Evolutionary conservation across 1,284 basidiomycete species (phyloP).

Genomic region (Hymenochaete sp.): DNA sequence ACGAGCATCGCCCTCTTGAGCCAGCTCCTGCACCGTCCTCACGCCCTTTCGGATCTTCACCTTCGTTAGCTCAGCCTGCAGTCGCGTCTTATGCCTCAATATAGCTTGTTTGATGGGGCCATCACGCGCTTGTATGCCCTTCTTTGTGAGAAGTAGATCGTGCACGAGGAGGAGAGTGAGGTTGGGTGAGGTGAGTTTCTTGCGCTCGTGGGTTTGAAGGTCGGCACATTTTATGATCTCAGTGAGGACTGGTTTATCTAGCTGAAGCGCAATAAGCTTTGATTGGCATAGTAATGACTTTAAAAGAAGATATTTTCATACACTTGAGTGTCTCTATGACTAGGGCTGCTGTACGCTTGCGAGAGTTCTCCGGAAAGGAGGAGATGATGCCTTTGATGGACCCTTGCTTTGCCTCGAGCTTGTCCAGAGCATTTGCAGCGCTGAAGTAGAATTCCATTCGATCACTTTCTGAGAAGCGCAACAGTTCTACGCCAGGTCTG

Average conservation of each 20-base stretch:
- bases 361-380: conserved; percentile 62
- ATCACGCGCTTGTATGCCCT: conserved; percentile 80
- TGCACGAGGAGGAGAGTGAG: conserved; percentile 80
- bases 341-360: conserved; percentile 70
- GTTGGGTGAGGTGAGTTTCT: conserved; percentile 63
- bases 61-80: conserved; percentile 77
- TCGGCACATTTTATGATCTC: conserved; percentile 57
- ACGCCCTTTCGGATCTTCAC: conserved; percentile 76
- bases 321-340: conserved; percentile 92
- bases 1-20: conserved; percentile 46
- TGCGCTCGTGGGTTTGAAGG: conserved; percentile 66
- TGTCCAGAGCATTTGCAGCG: conserved; percentile 74
- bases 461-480: too few relatives aligned
- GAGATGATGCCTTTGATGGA: conserved; percentile 76
- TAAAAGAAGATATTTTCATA: conserved; percentile 33
- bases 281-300: too few relatives aligned
- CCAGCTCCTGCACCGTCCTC: conserved; percentile 58
- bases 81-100: conserved; percentile 78
- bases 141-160: conserved; percentile 67
- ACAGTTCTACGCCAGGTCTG: not conserved
- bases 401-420: conserved; percentile 77
- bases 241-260: conserved; percentile 63
- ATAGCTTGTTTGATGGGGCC: conserved; percentile 81
- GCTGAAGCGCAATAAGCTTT: too few relatives aligned
- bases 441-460: conserved; percentile 97